These are phyloP conservation scores for Cryptococcus hybrid DNA, from an alignment of 1,284 basidiomycete species.

Conservation along the genomic window DNA sequence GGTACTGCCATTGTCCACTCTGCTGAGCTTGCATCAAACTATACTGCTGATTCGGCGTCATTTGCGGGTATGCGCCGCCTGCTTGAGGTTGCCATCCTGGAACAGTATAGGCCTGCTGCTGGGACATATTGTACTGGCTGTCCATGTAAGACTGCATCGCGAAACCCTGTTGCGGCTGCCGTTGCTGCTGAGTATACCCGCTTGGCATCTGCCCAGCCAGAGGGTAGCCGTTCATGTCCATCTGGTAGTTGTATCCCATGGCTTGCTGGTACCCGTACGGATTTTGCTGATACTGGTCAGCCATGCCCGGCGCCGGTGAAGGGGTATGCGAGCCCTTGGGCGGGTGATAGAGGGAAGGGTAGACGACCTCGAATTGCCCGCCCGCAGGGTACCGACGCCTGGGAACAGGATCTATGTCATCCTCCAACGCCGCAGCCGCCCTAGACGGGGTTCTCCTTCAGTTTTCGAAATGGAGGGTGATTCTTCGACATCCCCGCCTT, in stretches of 20 bases:
- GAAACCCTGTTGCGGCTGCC: not conserved
- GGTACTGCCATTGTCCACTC: conserved; percentile 10
- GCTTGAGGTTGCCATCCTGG: not conserved
- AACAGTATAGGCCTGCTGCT: not conserved
- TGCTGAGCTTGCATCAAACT: conserved; percentile 5
- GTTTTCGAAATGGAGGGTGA: not conserved
- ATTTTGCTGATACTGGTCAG: not conserved
- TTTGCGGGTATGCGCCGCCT: not conserved
- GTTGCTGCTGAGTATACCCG: not conserved
- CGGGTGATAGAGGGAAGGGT: conserved; percentile 37
- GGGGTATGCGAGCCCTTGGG: not conserved
- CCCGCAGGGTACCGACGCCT: conserved; percentile 18
- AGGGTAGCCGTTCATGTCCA: conserved; percentile 12
- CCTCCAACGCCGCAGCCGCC: conserved; percentile 14
- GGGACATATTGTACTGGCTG: not conserved
- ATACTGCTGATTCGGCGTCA: conserved; percentile 7
- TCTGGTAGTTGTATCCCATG: conserved; percentile 12
- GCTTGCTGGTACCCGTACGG: conserved; percentile 9
- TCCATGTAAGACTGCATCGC: not conserved
- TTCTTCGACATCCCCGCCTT: conserved; percentile 4
- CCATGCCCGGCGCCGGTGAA: not conserved
- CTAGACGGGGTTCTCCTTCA: not conserved
- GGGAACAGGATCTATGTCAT: conserved; percentile 40
- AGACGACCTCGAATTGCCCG: conserved; percentile 28
- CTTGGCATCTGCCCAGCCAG: not conserved